phyloP scores from a whole-genome alignment of 208 protist genomes.

The Leishmania martiniquensis region DNA sequence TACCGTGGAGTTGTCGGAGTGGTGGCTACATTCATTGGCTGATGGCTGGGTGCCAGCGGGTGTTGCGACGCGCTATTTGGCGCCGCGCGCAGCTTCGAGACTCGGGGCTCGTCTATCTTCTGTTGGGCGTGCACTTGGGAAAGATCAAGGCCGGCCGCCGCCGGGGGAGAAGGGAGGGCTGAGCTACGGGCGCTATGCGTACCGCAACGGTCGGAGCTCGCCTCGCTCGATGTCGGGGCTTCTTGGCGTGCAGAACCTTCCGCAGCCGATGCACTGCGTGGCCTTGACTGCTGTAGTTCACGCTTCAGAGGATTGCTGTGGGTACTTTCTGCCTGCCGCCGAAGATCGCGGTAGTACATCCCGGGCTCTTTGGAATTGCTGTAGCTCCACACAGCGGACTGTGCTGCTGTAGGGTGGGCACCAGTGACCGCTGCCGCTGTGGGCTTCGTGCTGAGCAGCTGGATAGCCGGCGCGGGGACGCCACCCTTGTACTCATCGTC shows the following conservation, averaged over 20 bases:
- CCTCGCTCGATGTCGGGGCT: not conserved
- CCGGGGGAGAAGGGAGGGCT: not conserved
- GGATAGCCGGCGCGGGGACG: not conserved
- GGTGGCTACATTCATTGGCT: not conserved
- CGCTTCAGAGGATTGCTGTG: not conserved
- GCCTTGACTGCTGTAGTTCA: constrained; percentile 8
- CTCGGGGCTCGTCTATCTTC: constrained; percentile 17
- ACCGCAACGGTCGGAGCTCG: not conserved
- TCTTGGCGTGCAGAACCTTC: not conserved
- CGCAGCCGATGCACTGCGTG: not conserved
- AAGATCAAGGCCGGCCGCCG: not conserved
- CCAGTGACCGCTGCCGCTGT: not conserved
- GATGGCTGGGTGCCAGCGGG: not conserved
- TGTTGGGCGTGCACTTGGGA: constrained; percentile 18
- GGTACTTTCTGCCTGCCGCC: not conserved
- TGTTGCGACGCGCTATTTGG: not conserved
- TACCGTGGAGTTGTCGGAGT: constrained; percentile 22
- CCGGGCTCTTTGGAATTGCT: not conserved
- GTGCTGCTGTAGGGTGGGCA: not conserved
- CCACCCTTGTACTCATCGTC: not conserved
- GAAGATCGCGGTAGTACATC: not conserved
- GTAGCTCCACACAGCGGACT: not conserved
- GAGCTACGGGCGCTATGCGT: not conserved
- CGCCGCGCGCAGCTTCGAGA: not conserved
- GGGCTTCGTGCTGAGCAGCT: constrained; percentile 1